phyloP scores from a whole-genome alignment of 768 basidiomycete genomes.

The Trametes villosa region DNA sequence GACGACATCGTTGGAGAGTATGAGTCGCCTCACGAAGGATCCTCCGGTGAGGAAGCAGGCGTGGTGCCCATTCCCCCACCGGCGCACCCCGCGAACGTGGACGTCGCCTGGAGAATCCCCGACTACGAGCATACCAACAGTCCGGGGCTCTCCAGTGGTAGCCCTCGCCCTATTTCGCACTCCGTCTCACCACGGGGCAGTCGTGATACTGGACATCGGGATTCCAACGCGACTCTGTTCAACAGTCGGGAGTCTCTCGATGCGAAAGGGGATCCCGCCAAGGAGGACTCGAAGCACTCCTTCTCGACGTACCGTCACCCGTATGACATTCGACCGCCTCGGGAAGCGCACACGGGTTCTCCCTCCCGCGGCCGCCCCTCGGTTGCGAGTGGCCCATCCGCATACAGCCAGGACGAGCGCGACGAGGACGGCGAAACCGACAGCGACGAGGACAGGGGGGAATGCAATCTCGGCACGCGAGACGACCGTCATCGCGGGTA shows the following conservation, averaged over 20 bases:
- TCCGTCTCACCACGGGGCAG: conserved; percentile 23
- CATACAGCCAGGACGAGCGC: conserved; percentile 21
- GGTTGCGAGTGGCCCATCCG: conserved; percentile 36
- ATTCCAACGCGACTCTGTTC: conserved; percentile 45
- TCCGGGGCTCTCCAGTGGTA: neutral
- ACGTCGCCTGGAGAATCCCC: conserved; percentile 8
- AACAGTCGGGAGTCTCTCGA: conserved; percentile 15
- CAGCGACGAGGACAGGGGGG: conserved; percentile 12
- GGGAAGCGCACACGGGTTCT: conserved; percentile 39
- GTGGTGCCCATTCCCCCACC: neutral
- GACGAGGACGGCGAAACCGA: conserved; percentile 41
- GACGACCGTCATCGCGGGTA: conserved; percentile 47
- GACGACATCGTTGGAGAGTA: conserved; percentile 6
- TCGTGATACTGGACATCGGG: conserved; percentile 10
- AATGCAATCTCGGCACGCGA: conserved; percentile 22
- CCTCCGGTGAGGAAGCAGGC: neutral
- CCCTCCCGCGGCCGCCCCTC: conserved; percentile 49
- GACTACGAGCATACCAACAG: conserved; percentile 2
- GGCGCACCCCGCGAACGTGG: neutral
- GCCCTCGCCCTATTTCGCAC: neutral
- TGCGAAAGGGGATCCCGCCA: conserved; percentile 7
- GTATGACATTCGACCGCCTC: conserved; percentile 61
- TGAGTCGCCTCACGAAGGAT: neutral
- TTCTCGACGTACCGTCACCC: conserved; percentile 64
- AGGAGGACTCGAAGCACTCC: conserved; percentile 45